These are phyloP conservation scores for Gamarada debralockiae DNA, from an alignment of 495 filamentous ascomycete genomes.

Conservation along the genomic window DNA sequence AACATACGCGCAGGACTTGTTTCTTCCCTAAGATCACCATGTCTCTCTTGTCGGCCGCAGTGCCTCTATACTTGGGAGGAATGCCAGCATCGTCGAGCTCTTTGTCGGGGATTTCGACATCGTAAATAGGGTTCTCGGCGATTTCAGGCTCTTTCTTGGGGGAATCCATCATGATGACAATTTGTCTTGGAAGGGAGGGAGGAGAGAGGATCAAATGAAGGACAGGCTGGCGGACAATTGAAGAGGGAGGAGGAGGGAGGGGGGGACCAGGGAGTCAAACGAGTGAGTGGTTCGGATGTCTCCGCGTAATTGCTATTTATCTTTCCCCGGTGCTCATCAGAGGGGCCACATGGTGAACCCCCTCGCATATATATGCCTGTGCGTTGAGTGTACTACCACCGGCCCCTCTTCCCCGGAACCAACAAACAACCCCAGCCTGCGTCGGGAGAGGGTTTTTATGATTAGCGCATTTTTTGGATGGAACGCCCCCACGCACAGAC, in stretches of 20 bases:
- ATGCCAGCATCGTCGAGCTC: background rate
- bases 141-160: background rate
- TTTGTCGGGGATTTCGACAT: background rate
- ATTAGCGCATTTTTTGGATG: no score
- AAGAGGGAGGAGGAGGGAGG: background rate
- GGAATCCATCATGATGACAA: background rate
- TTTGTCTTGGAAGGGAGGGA: background rate
- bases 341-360: no score
- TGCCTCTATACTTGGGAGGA: background rate
- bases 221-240: background rate
- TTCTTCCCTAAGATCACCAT: background rate
- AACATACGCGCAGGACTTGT: constrained; percentile 1
- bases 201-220: background rate
- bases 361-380: no score
- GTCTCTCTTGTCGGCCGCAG: constrained; percentile 4
- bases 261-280: background rate
- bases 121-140: background rate
- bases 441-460: no score
- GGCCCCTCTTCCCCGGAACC: no score
- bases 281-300: no score
- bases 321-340: no score
- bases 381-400: no score
- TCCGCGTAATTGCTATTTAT: no score
- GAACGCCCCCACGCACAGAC: no score
- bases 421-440: no score